Evolutionary conservation across 2,329 filamentous ascomycete species (phyloP).

Genomic region (Fusarium paranaense): DNA sequence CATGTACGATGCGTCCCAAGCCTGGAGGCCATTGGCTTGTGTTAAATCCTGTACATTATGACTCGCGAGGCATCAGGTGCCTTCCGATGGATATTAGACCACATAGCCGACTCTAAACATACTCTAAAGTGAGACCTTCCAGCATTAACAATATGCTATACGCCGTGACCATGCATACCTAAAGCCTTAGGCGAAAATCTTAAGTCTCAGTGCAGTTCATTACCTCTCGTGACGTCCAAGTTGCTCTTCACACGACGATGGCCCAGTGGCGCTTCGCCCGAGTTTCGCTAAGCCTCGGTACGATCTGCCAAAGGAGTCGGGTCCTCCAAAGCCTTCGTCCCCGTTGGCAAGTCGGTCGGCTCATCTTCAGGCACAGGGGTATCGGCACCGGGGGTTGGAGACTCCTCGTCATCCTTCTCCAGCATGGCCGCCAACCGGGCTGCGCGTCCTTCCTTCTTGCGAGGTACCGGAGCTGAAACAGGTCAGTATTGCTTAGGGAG

Average conservation of each 20-base stretch:
- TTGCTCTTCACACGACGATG: neutral
- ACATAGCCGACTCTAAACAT: neutral
- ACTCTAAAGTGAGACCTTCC: neutral
- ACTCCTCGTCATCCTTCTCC: constrained; percentile 53
- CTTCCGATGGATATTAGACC: neutral
- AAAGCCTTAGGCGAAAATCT: neutral
- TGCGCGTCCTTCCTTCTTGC: constrained; percentile 68
- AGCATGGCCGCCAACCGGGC: constrained; percentile 65
- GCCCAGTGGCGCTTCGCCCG: neutral
- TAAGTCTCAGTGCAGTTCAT: neutral
- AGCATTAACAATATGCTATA: neutral
- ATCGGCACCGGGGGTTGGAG: neutral
- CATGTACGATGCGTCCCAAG: neutral
- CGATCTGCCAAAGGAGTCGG: constrained; percentile 3
- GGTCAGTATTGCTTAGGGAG: constrained; percentile 4
- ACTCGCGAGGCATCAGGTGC: neutral
- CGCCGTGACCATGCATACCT: neutral
- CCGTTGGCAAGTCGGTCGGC: constrained; percentile 19
- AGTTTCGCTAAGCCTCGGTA: constrained; percentile 5
- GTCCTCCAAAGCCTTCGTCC: constrained; percentile 26
- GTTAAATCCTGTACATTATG: neutral
- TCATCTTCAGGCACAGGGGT: constrained; percentile 11
- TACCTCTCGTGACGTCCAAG: neutral
- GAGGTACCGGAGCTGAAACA: constrained; percentile 60
- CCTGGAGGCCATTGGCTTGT: neutral